Evolutionary conservation across 2,329 filamentous ascomycete species (phyloP).

Genomic region (Botrytis pseudocinerea): DNA sequence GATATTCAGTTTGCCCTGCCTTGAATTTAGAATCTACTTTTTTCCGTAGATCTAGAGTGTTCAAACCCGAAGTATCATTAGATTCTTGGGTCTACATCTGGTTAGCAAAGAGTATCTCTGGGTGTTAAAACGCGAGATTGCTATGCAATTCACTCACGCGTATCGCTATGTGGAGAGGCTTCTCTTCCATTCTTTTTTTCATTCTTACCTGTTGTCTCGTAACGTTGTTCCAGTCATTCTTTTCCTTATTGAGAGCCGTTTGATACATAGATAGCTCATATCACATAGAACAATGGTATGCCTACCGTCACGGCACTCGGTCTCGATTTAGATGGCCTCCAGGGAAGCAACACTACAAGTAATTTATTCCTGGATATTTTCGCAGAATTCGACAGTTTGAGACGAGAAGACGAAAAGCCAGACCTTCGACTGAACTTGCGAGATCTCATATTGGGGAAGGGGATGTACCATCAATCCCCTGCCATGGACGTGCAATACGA

Average conservation of each 20-base stretch:
- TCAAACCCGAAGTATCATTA: neutral
- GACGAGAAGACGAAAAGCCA: neutral
- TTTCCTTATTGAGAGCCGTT: too few relatives aligned
- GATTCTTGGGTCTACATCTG: neutral
- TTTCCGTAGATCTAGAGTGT: neutral
- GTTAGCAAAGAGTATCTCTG: neutral
- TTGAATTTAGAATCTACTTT: neutral
- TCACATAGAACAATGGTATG: slow-evolving; percentile 1
- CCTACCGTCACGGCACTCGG: neutral
- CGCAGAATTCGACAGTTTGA: neutral
- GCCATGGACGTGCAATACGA: neutral
- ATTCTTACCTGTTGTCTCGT: neutral
- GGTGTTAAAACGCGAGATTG: neutral
- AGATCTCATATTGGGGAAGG: slow-evolving; percentile 6
- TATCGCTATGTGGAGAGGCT: neutral
- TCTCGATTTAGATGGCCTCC: neutral
- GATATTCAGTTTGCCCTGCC: neutral
- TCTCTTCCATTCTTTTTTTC: neutral
- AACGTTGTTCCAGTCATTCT: neutral
- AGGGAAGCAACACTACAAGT: neutral
- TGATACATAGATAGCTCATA: neutral
- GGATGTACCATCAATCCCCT: neutral
- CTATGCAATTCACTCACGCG: neutral
- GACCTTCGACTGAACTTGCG: neutral
- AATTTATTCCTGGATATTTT: neutral